phyloP scores from a whole-genome alignment of 179 eudicot species.

The Camellia oleifera region DNA sequence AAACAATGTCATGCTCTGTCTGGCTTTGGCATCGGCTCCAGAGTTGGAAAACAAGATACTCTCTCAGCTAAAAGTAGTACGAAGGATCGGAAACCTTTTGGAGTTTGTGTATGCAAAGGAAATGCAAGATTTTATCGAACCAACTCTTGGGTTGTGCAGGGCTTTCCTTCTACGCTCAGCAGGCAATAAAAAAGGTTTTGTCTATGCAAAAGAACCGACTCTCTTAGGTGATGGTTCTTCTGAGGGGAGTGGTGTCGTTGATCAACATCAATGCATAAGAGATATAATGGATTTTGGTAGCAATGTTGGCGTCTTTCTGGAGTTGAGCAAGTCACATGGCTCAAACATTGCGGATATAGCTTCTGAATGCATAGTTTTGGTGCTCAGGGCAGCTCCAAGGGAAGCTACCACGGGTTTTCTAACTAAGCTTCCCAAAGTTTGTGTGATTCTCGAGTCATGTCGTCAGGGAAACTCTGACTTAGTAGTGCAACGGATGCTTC shows the following conservation, averaged over 20 bases:
- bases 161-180: slow-evolving; percentile 74
- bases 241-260: slow-evolving; percentile 33
- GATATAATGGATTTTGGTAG: slow-evolving; percentile 76
- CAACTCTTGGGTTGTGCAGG: slow-evolving; percentile 72
- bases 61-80: slow-evolving; percentile 74
- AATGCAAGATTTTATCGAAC: slow-evolving; percentile 86
- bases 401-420: slow-evolving; percentile 77
- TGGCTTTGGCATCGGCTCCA: slow-evolving; percentile 82
- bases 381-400: slow-evolving; percentile 65
- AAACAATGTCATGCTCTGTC: slow-evolving; percentile 78
- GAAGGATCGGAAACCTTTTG: slow-evolving; percentile 74
- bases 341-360: slow-evolving; percentile 55
- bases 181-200: slow-evolving; percentile 34
- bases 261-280: slow-evolving; percentile 57
- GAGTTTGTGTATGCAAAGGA: slow-evolving; percentile 78
- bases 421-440: slow-evolving; percentile 58
- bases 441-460: slow-evolving; percentile 43
- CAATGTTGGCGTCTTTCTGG: slow-evolving; percentile 64
- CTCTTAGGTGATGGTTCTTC: slow-evolving; percentile 43
- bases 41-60: slow-evolving; percentile 71
- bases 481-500: slow-evolving; percentile 51
- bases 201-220: slow-evolving; percentile 44
- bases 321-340: slow-evolving; percentile 37
- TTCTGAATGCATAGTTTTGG: slow-evolving; percentile 70
- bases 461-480: slow-evolving; percentile 30